These are phyloP conservation scores for Mucor piriformis DNA, from an alignment of 371 early-diverging fungal species.

Conservation along the genomic window DNA sequence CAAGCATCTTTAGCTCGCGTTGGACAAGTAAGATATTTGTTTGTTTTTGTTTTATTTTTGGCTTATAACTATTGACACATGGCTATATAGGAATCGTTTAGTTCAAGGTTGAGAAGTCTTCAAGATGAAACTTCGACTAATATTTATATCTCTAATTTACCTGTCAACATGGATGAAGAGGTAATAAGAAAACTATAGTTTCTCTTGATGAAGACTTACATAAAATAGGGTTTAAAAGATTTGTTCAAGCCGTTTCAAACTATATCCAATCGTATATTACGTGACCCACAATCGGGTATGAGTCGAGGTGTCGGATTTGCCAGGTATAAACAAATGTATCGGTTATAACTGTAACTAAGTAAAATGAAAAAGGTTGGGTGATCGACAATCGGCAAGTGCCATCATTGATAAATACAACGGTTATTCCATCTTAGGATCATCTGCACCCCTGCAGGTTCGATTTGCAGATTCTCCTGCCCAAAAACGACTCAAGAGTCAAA, in stretches of 20 bases:
- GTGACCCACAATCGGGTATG: constrained; percentile 57
- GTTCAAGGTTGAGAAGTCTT: constrained; percentile 69
- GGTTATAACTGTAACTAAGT: no score
- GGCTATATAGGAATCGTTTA: constrained; percentile 86
- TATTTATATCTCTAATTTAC: constrained; percentile 83
- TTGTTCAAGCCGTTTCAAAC: constrained; percentile 67
- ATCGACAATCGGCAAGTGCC: constrained; percentile 64
- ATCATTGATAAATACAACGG: constrained; percentile 75
- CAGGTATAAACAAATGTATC: constrained; percentile 56
- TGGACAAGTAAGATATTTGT: constrained; percentile 39
- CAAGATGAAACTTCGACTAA: constrained; percentile 81
- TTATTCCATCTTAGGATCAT: constrained; percentile 57
- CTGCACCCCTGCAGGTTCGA: constrained; percentile 75
- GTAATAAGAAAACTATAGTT: no score
- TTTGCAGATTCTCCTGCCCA: constrained; percentile 84
- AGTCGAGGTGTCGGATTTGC: constrained; percentile 85
- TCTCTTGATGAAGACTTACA: no score
- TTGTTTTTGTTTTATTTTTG: no score
- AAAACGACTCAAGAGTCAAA: constrained; percentile 71
- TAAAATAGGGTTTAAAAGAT: constrained; percentile 66
- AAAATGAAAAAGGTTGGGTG: constrained; percentile 65
- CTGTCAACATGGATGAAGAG: constrained; percentile 70
- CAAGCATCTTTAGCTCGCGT: constrained; percentile 80
- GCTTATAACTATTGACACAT: no score
- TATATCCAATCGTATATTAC: constrained; percentile 73